These are phyloP conservation scores for Rhizophlyctis rosea DNA, from an alignment of 192 early-diverging fungal genomes.

Conservation along the genomic window DNA sequence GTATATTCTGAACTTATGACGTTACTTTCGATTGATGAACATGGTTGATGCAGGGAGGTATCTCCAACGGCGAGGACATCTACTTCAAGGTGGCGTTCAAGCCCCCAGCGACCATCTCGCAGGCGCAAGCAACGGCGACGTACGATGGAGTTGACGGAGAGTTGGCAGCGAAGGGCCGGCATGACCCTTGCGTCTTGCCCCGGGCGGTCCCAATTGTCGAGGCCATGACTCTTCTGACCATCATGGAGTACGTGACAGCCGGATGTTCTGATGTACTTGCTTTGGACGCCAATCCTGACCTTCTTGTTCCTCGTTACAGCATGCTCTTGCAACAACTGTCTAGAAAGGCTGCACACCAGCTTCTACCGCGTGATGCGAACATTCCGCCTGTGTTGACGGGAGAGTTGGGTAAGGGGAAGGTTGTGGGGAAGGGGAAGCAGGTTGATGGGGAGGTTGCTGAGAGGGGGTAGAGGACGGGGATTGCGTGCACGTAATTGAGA, in stretches of 20 bases:
- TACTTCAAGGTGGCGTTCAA: slow-evolving; percentile 99
- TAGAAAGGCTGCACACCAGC: slow-evolving; percentile 47
- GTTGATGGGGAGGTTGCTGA: too few relatives aligned
- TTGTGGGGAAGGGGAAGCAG: neutral
- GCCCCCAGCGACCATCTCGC: slow-evolving; percentile 92
- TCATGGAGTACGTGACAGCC: slow-evolving; percentile 75
- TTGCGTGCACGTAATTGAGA: too few relatives aligned
- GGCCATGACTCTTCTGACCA: slow-evolving; percentile 86
- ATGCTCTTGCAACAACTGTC: slow-evolving; percentile 61
- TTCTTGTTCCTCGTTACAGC: slow-evolving; percentile 35
- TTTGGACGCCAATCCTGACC: neutral
- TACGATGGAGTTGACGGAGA: slow-evolving; percentile 80
- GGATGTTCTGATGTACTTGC: slow-evolving; percentile 12
- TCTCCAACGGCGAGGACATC: slow-evolving; percentile 92
- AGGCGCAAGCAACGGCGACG: slow-evolving; percentile 82
- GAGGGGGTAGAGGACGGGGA: too few relatives aligned
- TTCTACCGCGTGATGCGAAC: slow-evolving; percentile 39
- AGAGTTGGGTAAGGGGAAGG: slow-evolving; percentile 26
- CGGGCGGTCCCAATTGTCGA: slow-evolving; percentile 97
- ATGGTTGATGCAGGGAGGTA: slow-evolving; percentile 67
- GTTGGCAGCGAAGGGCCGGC: slow-evolving; percentile 87
- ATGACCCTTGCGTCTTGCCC: slow-evolving; percentile 97
- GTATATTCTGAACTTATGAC: slow-evolving; percentile 9
- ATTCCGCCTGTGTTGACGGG: slow-evolving; percentile 39
- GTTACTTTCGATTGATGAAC: slow-evolving; percentile 12